Conservation (phyloP, 441 rosid genomes). For the Jatropha multifida region DNA sequence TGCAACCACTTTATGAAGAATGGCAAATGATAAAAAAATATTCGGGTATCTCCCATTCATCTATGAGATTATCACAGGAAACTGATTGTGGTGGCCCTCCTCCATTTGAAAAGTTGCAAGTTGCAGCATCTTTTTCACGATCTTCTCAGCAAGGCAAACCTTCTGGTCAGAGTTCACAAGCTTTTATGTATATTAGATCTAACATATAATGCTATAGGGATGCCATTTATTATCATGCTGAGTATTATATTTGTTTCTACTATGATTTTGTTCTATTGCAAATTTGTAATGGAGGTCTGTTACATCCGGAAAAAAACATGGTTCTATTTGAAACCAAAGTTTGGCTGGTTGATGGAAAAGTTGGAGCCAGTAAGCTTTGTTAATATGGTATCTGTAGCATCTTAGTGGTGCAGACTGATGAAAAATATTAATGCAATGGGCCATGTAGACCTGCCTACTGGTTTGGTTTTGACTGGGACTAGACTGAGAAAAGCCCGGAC, state of each 20-base stretch:
- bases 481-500: too few relatives aligned
- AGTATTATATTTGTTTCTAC: neutral
- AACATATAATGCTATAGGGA: neutral
- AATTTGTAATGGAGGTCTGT: neutral
- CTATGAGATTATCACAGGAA: conserved; percentile 47
- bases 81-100: conserved; percentile 63
- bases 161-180: conserved; percentile 31
- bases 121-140: conserved; percentile 37
- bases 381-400: neutral
- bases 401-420: neutral
- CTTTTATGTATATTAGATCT: neutral
- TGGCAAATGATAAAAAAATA: conserved; percentile 87
- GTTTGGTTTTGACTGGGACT: too few relatives aligned
- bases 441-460: too few relatives aligned
- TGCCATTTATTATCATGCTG: too few relatives aligned
- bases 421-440: neutral
- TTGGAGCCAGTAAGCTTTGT: neutral
- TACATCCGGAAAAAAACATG: neutral
- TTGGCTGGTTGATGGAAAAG: neutral
- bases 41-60: conserved; percentile 54
- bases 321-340: neutral
- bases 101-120: conserved; percentile 78
- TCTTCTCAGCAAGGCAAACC: conserved; percentile 31
- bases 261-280: neutral
- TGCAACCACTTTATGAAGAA: conserved; percentile 76